Evolutionary conservation across 2,329 filamentous ascomycete species (phyloP), one percentile per base, ranked within the genome.

Genomic region (Stagonosporopsis rhizophila): DNA sequence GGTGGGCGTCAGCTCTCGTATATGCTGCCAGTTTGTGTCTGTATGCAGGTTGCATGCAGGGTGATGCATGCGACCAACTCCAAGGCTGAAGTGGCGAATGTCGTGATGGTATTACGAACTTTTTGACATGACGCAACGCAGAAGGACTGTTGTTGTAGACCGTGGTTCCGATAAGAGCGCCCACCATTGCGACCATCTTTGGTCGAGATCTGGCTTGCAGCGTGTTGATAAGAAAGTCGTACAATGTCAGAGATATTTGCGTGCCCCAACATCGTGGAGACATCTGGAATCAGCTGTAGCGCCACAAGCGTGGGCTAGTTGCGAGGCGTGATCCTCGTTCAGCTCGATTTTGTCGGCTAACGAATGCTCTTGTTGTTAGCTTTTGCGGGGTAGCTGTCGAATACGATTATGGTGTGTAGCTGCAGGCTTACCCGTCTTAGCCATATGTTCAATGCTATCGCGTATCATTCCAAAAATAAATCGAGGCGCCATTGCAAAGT

Each of bases 381-480:
- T 65, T 55, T 41, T 40, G 64, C 54, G 62, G 64, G 64, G 62
- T 58, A 60, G 47, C 42, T 52, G 49, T 54, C 39, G 44, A 42
- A 52, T 51, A 47, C 56, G 48, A 32, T 9, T 7, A 45, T 61
- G 40, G 32, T 40, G 56, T 54, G 45, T 51, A 53, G 48, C 47
- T 53, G 23, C 50, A 55, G 49, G 47, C 44, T 48, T 50, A 49
- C 37, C 39, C 35, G 42, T 49, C 48, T 47, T 27, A 47, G 53
- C 38, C 15, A 44, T 38, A 39, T 34, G 5, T 19, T 37, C 3
- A 42, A 23, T 17, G n/a, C 8, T 27, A 38, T 27, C 39, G 25
- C 47, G 20, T 44, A 25, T 30, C 17, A 20, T 14, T 20, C 53
- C 44, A 51, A 56, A 56, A 56, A 52, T 52, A 56, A 51, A 48